Base-by-base conservation (phyloP, 225 moss, liverwort and hornwort genomes). In the Polytrichum commune region DNA sequence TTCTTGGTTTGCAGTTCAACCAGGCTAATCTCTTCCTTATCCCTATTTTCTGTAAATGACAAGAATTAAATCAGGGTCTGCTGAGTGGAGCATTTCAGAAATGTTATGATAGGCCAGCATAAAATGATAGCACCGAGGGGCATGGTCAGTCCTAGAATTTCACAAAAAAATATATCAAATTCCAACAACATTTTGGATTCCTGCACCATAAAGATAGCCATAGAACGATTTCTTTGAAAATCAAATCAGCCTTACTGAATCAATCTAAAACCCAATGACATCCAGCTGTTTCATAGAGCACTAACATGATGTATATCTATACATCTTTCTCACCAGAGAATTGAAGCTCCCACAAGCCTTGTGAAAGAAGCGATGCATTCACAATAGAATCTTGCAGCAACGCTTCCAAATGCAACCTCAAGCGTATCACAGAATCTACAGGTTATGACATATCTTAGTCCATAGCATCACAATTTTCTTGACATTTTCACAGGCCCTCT, bases 381-480 rank as follows among this genome's bases (percentile, higher is more conserved):
- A 85, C 68, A 54, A 88, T 35, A n/a, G 82, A 82, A 26, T n/a
- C 65, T 58, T 88, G 68, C 10, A 85, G 69, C 80, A 84, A 73
- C 9, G 73, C 63, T 73, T 82, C 84, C 78, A 88, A 76, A 69
- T 88, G 88, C 75, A 69, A 68, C 22, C 82, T 84, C 29, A 88
- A 80, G 62, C 80, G 88, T 68, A 75, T 88, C 76, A 69, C 26
- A 71, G 84, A 71, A 66, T 88, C 88, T 85, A 85, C 77, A 53
- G 46, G 13, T 46, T 46, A 16, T 46, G 13, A 46, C 16, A 46
- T 46, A 46, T 16, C 46, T 46, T 46, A 46, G 46, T 16, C 13
- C 16, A 46, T 13, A 13, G 46, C 16, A 46, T 46, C 46, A 46
- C 27, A 28, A 27, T n/a, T 65, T 7, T 30, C 30, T 22, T 62